A percentile compares a stretch with the other conserved stretches of the same genome.
phyloP scores from a whole-genome alignment of 2,329 filamentous ascomycete species.

The Chaetomium olivaceum region DNA sequence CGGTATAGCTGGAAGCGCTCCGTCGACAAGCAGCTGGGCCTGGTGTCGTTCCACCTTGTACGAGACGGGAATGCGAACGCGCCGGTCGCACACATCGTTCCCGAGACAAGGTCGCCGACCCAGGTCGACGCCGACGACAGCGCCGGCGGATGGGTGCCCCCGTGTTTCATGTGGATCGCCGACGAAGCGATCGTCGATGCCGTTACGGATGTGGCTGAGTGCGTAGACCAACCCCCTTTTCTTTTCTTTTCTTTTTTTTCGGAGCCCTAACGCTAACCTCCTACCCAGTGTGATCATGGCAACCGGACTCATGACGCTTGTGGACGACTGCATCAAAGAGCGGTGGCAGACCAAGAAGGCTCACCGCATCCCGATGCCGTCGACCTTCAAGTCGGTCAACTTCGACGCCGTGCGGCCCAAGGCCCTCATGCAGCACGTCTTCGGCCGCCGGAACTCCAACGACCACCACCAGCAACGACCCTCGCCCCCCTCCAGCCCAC shows the following conservation, averaged over 20 bases:
- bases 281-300: constrained; percentile 74
- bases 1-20: constrained; percentile 82
- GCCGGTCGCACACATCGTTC: constrained; percentile 80
- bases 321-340: constrained; percentile 87
- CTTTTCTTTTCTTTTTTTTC: not conserved
- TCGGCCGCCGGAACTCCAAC: constrained; percentile 37
- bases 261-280: constrained; percentile 34
- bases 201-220: constrained; percentile 84
- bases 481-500: constrained; percentile 24
- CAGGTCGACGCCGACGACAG: constrained; percentile 71
- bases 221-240: constrained; percentile 42
- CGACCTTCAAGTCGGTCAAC: constrained; percentile 38
- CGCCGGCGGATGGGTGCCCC: constrained; percentile 86
- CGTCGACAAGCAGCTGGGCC: constrained; percentile 65
- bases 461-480: constrained; percentile 26
- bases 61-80: constrained; percentile 61
- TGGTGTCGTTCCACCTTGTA: constrained; percentile 78
- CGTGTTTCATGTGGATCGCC: constrained; percentile 87
- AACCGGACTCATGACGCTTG: constrained; percentile 83
- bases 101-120: constrained; percentile 70
- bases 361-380: constrained; percentile 42
- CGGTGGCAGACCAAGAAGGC: constrained; percentile 62
- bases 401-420: constrained; percentile 42
- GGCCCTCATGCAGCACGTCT: constrained; percentile 40
- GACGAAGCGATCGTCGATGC: constrained; percentile 69